phyloP scores from a whole-genome alignment of 2,329 filamentous ascomycete species.

The Ambrosiella cleistominuta region DNA sequence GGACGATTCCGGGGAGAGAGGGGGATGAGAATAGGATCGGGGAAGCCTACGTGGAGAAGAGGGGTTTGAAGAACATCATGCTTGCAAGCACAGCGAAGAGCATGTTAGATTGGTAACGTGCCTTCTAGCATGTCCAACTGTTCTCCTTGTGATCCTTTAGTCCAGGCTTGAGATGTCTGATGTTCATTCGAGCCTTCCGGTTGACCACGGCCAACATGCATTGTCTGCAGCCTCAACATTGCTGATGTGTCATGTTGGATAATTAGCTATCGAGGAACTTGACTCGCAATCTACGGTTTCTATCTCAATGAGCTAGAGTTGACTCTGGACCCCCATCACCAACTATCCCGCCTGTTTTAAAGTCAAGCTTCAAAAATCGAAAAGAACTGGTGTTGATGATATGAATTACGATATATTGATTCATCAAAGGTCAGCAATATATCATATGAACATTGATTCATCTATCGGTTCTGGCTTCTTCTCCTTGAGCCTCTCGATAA shows the following conservation, averaged over 20 bases:
- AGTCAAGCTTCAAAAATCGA: neutral
- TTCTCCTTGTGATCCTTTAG: neutral
- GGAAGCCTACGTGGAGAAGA: constrained; percentile 14
- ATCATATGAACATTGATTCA: neutral
- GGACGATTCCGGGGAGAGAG: constrained; percentile 10
- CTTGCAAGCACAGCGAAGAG: constrained; percentile 12
- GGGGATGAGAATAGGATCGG: constrained; percentile 18
- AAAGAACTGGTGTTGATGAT: neutral
- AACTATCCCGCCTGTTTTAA: too few species aligned
- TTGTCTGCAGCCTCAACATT: too few species aligned
- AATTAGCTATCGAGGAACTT: too few species aligned
- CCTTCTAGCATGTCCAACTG: neutral
- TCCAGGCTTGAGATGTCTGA: too few species aligned
- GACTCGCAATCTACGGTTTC: too few species aligned
- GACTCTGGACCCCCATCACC: too few species aligned
- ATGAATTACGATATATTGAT: neutral
- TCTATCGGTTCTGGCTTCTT: neutral
- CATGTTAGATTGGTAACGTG: constrained; percentile 16
- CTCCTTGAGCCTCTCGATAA: constrained; percentile 22
- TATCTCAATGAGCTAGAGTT: too few species aligned
- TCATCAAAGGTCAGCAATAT: neutral
- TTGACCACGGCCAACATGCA: too few species aligned
- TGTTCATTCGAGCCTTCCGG: too few species aligned
- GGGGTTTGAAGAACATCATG: constrained; percentile 18
- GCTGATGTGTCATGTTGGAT: too few species aligned